Evolutionary conservation across 139 green algal genomes (phyloP), one percentile per base, ranked within the genome.

Genomic region (Coelastrella sp.): DNA sequence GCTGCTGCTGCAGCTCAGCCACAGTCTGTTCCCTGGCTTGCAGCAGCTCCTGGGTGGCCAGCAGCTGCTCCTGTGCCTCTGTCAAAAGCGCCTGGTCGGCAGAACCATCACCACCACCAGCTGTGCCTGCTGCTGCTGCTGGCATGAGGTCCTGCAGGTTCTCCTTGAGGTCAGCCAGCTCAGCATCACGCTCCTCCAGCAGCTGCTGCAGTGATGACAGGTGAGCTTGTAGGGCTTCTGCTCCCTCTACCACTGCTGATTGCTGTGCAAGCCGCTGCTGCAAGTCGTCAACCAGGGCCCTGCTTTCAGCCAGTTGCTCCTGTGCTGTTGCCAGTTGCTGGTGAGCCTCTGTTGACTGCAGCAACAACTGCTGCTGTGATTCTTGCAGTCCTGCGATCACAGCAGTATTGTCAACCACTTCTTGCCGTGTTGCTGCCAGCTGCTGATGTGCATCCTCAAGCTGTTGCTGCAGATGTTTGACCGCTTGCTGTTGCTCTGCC

Each of bases 101-200:
- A 57, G 61, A 14, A 25, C 35, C 59, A 57, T 20, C 78, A 59
- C 9, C 56, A 24, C 7, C 20, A 59, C 25, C 78, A 84, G 17
- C 25, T 59, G 68, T 25, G 35, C 5, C 70, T 75, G 65, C 35
- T 27, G 35, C 78, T 84, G 81, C 81, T 84, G 78, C 78, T 68
- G 83, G 61, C 58, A 61, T 60, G 7, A 90, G 25, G 27, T 90
- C 85, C n/a, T 84, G 58, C 73, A 90, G n/a, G 17, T 78, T 90
- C 74, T 90, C 85, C 24, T 90, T 90, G 24, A 90, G 22, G 12
- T 88, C 84, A 0, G 84, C 66, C 25, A 88, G 6, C 84, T 88
- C 85, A 56, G 59, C 17, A 10, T 90, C 85, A 6, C 59, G 20
- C 1, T 76, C 73, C n/a, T 90, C 85, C 24, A 90, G 59, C 85